Evolutionary conservation across 1,139 yeast species (phyloP), one percentile per base, ranked within the genome.

Genomic region (Komagataea norvegica): DNA sequence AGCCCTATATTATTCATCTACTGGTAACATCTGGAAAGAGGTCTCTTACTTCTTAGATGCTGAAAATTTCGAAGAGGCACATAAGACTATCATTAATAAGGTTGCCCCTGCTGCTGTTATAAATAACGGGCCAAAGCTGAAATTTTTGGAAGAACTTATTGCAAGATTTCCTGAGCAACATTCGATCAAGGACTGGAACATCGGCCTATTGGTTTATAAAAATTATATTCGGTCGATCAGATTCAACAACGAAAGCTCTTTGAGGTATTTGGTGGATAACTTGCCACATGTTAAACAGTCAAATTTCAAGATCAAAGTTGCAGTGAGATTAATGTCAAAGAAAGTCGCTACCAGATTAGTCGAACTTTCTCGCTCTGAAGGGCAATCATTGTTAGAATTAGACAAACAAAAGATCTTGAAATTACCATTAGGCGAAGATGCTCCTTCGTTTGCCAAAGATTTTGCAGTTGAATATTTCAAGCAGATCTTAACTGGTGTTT

Each of bases 41-140:
- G 76, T 80, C 3, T 65, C 70, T 34, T 74, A 80, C 17, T 70
- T 83, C 34, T 59, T 86, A 3, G 67, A 65, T n/a, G 95, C 95
- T 1, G 65, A 64, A 13, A 57, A 72, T 34, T 75, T 76, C 67
- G 66, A 62, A 1, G 77, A 74, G 31, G 95, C 95, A 0, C 94
- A 85, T 50, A 58, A 61, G 2, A 64, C 76, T 0, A 64, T 85
- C 5, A 54, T 77, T 3, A 53, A 62, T 4, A 58, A 67, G 13
- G 80, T 88, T 27, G 96, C 91, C 0, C 96, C 97, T 9, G 52
- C 59, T 31, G 69, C 77, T 20, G 71, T 80, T 22, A 70, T 84
- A 21, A 64, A 71, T 11, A 64, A 70, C 40, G 61, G 67, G 8
- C 55, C 61, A 5, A 51, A 58, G 5, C 53, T 72, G 8, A 57